A percentile compares a stretch with the other conserved stretches of the same genome.
Conservation (phyloP, 116 monocot species). For the Posidonia oceanica region DNA sequence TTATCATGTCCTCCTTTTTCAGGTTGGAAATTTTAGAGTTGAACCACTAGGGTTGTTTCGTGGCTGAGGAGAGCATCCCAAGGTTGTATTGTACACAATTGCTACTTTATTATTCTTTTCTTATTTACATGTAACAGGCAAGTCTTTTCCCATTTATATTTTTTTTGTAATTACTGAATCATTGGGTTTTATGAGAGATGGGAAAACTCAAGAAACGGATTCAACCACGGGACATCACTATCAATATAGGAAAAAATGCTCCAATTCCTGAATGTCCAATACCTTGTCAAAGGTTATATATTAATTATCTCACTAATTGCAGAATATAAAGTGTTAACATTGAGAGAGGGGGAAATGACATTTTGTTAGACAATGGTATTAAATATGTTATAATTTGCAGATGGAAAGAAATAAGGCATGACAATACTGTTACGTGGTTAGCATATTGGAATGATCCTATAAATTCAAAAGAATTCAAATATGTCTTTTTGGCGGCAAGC, state of each 20-base stretch:
- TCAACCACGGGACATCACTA: constrained; percentile 81
- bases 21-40: too few relatives aligned
- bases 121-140: background rate
- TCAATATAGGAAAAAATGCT: constrained; percentile 80
- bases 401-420: constrained; percentile 94
- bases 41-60: constrained; percentile 97
- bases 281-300: constrained; percentile 66
- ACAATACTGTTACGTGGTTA: constrained; percentile 96
- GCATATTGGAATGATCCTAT: too few relatives aligned
- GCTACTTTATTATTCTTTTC: background rate
- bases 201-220: constrained; percentile 92
- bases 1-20: too few relatives aligned
- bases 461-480: too few relatives aligned
- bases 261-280: constrained; percentile 91
- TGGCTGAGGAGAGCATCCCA: constrained; percentile 99
- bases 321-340: too few relatives aligned
- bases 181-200: constrained; percentile 42
- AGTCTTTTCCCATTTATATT: background rate
- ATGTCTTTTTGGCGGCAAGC: constrained; percentile 96
- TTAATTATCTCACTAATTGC: too few relatives aligned
- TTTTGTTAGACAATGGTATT: background rate
- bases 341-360: too few relatives aligned
- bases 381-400: constrained; percentile 28
- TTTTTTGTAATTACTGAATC: background rate
- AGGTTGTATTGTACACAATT: constrained; percentile 34